Evolutionary conservation across 2,329 filamentous ascomycete genomes (phyloP).

Genomic region (Fusarium torulosum): DNA sequence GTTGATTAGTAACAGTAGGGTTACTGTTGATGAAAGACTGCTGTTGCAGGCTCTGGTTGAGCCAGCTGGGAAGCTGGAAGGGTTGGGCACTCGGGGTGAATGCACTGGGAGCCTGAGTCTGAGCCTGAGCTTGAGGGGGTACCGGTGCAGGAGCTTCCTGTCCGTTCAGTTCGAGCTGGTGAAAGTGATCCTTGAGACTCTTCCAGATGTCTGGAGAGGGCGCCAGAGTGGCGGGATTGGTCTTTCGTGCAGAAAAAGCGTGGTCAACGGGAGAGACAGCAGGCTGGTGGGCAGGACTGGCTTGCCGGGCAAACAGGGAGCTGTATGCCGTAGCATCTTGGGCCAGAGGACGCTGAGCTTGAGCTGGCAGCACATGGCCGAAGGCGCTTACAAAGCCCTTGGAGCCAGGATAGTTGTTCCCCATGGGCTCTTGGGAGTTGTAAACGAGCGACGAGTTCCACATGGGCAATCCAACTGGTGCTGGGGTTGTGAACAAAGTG

Average conservation of each 20-base stretch:
- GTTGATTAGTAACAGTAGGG: not conserved
- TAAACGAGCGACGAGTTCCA: not conserved
- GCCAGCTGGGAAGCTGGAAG: conserved; percentile 11
- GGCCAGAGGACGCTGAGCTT: not conserved
- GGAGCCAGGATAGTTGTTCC: not conserved
- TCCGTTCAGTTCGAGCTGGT: conserved; percentile 8
- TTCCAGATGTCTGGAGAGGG: conserved; percentile 32
- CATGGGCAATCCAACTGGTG: not conserved
- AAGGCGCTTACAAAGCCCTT: not conserved
- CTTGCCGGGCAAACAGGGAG: not conserved
- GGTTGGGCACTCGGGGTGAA: not conserved
- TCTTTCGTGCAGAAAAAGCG: conserved; percentile 2
- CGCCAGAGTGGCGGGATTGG: conserved; percentile 12
- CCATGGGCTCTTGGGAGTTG: not conserved
- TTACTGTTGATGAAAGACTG: not conserved
- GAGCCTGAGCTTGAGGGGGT: not conserved
- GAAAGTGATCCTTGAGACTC: conserved; percentile 17
- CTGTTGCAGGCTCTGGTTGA: conserved; percentile 1
- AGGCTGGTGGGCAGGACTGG: conserved; percentile 21
- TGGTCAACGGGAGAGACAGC: conserved; percentile 7
- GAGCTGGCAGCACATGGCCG: not conserved
- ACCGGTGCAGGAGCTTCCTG: not conserved
- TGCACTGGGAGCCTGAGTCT: not conserved
- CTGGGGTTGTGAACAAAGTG: conserved; percentile 1
- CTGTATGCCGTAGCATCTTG: not conserved